phyloP scores from a whole-genome alignment of 164 flowering plant genomes.

The Piper longum region DNA sequence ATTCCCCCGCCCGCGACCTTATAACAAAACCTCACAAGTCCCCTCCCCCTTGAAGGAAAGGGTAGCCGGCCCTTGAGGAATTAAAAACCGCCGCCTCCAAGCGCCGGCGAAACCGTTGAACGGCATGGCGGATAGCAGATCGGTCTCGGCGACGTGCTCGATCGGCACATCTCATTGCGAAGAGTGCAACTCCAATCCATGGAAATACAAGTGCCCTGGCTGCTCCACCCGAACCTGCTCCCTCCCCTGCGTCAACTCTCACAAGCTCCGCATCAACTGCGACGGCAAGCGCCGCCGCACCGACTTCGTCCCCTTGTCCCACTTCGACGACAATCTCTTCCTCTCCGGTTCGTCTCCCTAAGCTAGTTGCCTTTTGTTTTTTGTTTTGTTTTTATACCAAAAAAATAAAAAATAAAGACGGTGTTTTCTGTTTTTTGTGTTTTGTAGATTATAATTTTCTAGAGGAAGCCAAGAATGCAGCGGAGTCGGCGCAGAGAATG shows the following conservation, averaged over 20 bases:
- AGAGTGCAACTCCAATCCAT: slow-evolving; percentile 15
- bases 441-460: slow-evolving; percentile 53
- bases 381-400: not conserved
- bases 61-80: not conserved
- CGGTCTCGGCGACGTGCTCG: slow-evolving; percentile 5
- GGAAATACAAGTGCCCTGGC: slow-evolving; percentile 22
- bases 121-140: slow-evolving; percentile 4
- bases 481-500: slow-evolving; percentile 59
- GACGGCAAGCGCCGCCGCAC: slow-evolving; percentile 17
- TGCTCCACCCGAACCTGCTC: slow-evolving; percentile 20
- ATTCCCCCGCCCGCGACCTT: not conserved
- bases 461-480: slow-evolving; percentile 61
- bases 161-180: slow-evolving; percentile 9
- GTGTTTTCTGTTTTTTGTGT: not conserved
- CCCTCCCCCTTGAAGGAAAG: not conserved
- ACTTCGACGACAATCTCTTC: slow-evolving; percentile 17
- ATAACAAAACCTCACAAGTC: not conserved
- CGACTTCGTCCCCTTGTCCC: slow-evolving; percentile 15
- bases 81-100: not conserved
- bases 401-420: no score
- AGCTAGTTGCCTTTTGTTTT: not conserved
- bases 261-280: slow-evolving; percentile 18
- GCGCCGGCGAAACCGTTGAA: not conserved
- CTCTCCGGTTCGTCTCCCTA: slow-evolving; percentile 12
- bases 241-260: slow-evolving; percentile 24